Conservation (phyloP, 2,329 filamentous ascomycete genomes). For the Microcyclospora pomicola region DNA sequence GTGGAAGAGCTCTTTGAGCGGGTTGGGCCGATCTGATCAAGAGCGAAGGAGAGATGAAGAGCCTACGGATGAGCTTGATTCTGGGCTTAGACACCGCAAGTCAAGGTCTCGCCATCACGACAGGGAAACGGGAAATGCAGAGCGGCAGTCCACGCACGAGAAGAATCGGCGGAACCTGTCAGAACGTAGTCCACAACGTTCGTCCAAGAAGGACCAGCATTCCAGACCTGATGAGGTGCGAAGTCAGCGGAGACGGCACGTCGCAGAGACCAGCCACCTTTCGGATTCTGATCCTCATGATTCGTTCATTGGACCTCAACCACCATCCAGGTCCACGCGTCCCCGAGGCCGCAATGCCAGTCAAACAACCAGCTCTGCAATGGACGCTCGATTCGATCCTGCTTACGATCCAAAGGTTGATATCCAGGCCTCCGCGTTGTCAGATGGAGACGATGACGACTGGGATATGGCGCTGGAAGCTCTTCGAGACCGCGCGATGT, state of each 20-base stretch:
- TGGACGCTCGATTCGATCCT: conserved; percentile 67
- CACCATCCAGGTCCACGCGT: conserved; percentile 28
- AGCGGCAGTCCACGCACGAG: too few species aligned
- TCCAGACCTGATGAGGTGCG: too few species aligned
- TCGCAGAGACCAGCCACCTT: conserved; percentile 6
- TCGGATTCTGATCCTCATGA: conserved; percentile 56
- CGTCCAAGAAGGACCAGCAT: neutral
- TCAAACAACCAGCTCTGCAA: conserved; percentile 43
- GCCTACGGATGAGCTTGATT: neutral
- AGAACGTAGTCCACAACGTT: neutral
- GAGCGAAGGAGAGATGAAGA: neutral
- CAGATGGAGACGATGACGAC: conserved; percentile 41
- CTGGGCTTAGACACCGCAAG: too few species aligned
- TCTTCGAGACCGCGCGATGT: conserved; percentile 64
- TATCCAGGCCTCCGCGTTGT: conserved; percentile 29
- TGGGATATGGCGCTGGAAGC: conserved; percentile 74
- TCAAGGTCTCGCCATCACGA: too few species aligned
- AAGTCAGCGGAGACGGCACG: neutral
- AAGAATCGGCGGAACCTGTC: too few species aligned
- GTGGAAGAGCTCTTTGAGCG: conserved; percentile 9
- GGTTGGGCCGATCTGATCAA: conserved; percentile 2
- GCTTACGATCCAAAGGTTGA: conserved; percentile 48
- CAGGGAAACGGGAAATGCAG: too few species aligned
- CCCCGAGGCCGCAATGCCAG: conserved; percentile 59
- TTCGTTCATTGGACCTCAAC: conserved; percentile 58